These are phyloP conservation scores for Plasmodium chabaudi DNA, from an alignment of 169 alveolate species.

Conservation along the genomic window DNA sequence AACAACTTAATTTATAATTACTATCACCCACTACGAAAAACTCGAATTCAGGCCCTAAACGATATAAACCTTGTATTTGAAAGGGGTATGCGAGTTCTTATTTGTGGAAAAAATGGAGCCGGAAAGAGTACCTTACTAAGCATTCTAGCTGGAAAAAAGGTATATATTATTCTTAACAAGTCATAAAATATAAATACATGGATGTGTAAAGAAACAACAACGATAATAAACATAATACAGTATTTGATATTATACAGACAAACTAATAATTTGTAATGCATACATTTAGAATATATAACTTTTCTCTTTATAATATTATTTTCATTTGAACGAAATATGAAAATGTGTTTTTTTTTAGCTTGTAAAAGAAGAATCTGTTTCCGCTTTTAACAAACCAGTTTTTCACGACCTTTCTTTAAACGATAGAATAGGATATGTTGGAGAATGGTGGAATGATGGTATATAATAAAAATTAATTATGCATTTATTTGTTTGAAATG, in stretches of 20 bases:
- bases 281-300: background rate
- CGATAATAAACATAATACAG: background rate
- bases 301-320: background rate
- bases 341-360: constrained; percentile 8
- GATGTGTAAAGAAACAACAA: background rate
- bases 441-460: constrained; percentile 78
- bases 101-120: constrained; percentile 77
- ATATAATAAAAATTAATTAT: constrained; percentile 11
- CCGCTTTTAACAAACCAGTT: constrained; percentile 45
- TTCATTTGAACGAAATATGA: background rate
- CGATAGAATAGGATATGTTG: constrained; percentile 56
- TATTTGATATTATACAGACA: background rate
- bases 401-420: constrained; percentile 62
- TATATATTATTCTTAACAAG: background rate
- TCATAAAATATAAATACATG: constrained; percentile 12
- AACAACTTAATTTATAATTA: constrained; percentile 55
- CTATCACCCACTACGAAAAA: constrained; percentile 29
- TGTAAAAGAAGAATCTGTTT: constrained; percentile 39
- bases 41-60: constrained; percentile 21
- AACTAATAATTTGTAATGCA: background rate
- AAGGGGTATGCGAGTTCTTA: constrained; percentile 59
- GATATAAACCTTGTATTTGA: constrained; percentile 40
- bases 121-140: constrained; percentile 70
- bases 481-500: no score
- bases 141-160: constrained; percentile 72